Evolutionary conservation across 1,284 basidiomycete genomes (phyloP).

Genomic region (Trametes versicolor): DNA sequence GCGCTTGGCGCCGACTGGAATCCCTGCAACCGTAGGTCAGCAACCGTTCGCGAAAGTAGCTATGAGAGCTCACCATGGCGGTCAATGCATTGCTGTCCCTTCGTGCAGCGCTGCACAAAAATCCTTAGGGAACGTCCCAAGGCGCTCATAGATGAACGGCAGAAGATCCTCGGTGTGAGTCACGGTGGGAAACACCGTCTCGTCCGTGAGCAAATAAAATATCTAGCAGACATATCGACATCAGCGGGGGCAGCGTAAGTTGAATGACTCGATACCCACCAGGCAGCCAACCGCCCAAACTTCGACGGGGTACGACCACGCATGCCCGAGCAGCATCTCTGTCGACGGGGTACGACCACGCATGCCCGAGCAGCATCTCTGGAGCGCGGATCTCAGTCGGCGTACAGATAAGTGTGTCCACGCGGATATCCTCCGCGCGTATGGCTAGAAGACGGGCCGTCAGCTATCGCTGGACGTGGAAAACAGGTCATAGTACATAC

Average conservation of each 20-base stretch:
- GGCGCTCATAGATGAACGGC: not conserved
- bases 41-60: not conserved
- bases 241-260: not conserved
- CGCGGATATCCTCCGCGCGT: not conserved
- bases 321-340: not conserved
- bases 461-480: not conserved
- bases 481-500: not conserved
- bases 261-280: not conserved
- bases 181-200: not conserved
- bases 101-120: not conserved
- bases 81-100: not conserved
- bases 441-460: not conserved
- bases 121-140: not conserved
- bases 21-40: not conserved
- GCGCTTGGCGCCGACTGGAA: not conserved
- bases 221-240: not conserved
- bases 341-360: not conserved
- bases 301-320: not conserved
- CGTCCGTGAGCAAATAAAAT: not conserved
- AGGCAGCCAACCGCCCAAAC: conserved; percentile 6
- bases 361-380: not conserved
- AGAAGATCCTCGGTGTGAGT: not conserved
- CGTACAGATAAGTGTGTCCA: not conserved
- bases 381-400: not conserved
- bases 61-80: not conserved